Base-by-base conservation (phyloP, 1,284 basidiomycete genomes). In the Marasmius tenuissimus region DNA sequence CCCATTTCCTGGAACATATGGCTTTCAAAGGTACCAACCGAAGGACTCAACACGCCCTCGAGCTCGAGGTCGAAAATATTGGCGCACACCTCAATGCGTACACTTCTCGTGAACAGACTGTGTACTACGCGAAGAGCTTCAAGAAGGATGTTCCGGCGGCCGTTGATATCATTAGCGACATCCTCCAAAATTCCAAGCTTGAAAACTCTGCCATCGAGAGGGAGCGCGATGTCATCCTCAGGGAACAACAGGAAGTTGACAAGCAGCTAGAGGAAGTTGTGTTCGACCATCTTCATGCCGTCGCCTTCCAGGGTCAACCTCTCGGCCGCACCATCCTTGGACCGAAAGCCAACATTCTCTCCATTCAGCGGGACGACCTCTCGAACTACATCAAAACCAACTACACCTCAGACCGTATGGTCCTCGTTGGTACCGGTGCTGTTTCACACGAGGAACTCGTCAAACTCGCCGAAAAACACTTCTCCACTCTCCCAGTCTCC, bases 61-160 rank as follows among this genome's bases (percentile, higher is more conserved):
- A 99, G 80, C 86, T 98, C 64, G 96, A 99, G 78, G 97, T 99
- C 53, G 97, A 99, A 81, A 97, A 98, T 81, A 84, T 98, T 65
- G 97, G 97, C 68, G 95, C 97, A 45, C 97, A 98, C 77, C 81
- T 99, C 64, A 98, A 99, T 76, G 97, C 97, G 60, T 99, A 98
- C 83, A 99, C 97, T 18, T 98, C 96, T 49, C 89, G 97, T 67
- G 97, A 99, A 81, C 97, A 99, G 81, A 99, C 97, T 37, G 96
- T 98, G 66, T 99, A 98, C 84, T 98, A 98, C 76, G 97, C 97
- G 73, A 98, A 98, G 86, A 92, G 93, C 73, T 99, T 99, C 88
- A 87, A 92, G 76, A 93, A 97, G 83, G 97, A 99, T 75, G 94
- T 98, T 20, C 87, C 89, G 38, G 85, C 86, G 63, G 89, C 94